Evolutionary conservation across 148 eudicot genomes (phyloP).

Genomic region (Fallopia convolvulus): DNA sequence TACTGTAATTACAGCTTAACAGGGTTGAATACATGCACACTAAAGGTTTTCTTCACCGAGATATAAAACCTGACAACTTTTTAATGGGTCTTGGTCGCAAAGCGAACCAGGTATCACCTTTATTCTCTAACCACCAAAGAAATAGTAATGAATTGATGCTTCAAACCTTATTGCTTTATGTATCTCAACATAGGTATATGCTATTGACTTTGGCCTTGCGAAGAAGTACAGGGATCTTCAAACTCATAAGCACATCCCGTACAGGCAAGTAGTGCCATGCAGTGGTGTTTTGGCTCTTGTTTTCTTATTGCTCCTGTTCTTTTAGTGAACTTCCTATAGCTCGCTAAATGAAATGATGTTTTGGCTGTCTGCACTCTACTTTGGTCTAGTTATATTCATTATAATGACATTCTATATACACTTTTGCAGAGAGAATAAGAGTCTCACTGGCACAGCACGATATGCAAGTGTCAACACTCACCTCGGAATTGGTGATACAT

Average conservation of each 20-base stretch:
- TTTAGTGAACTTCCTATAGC: background rate
- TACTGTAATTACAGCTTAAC: constrained; percentile 39
- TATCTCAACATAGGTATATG: constrained; percentile 38
- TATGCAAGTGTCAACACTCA: constrained; percentile 80
- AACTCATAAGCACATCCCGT: constrained; percentile 87
- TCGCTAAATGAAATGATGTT: background rate
- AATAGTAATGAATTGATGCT: background rate
- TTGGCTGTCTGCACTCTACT: background rate
- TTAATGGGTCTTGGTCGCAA: constrained; percentile 89
- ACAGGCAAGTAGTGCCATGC: constrained; percentile 37
- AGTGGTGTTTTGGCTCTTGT: background rate
- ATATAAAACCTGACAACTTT: constrained; percentile 87
- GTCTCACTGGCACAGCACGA: constrained; percentile 76
- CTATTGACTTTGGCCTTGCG: constrained; percentile 78
- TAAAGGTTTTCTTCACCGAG: constrained; percentile 92
- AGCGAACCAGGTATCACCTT: constrained; percentile 66
- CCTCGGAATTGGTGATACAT: constrained; percentile 51
- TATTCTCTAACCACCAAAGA: background rate
- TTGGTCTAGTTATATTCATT: background rate
- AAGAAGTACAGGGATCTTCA: constrained; percentile 84
- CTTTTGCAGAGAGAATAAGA: constrained; percentile 57
- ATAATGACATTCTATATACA: background rate
- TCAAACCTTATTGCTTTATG: background rate
- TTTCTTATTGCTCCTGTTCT: constrained; percentile 9
- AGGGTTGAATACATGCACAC: constrained; percentile 85